Percentiles rank a stretch among this genome's conserved stretches.
phyloP scores from a whole-genome alignment of 179 eudicot genomes.

The Camellia oleifera region DNA sequence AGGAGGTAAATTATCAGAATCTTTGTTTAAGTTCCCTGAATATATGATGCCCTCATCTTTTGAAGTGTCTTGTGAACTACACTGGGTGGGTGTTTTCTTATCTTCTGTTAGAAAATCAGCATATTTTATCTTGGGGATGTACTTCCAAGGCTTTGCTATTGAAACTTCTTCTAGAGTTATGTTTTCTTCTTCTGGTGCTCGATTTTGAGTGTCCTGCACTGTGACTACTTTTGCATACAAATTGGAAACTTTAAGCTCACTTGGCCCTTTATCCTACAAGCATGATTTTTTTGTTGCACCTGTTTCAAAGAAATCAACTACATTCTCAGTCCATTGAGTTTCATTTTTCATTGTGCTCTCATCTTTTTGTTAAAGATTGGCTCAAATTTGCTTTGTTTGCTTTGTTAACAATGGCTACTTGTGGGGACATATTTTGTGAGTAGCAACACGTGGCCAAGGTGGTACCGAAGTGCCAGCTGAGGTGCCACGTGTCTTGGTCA shows the following conservation, averaged over 20 bases:
- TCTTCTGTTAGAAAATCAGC: conserved; percentile 6
- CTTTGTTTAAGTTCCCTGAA: not conserved
- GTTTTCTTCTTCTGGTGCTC: conserved; percentile 9
- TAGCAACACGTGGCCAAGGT: too few relatives aligned
- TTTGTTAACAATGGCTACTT: too few relatives aligned
- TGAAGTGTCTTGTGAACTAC: conserved; percentile 4
- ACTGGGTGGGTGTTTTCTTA: not conserved
- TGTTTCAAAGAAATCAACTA: conserved; percentile 12
- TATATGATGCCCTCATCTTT: not conserved
- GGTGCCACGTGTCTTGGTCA: too few relatives aligned
- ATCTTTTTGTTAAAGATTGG: not conserved
- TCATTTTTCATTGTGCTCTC: conserved; percentile 2
- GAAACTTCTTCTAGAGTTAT: conserved; percentile 8
- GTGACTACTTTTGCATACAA: too few relatives aligned
- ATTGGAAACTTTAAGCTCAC: not conserved
- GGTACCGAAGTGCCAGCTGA: too few relatives aligned
- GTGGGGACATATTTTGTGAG: too few relatives aligned
- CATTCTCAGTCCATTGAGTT: not conserved
- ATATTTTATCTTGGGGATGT: conserved; percentile 2
- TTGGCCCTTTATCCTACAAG: conserved; percentile 6
- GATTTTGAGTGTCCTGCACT: conserved; percentile 14
- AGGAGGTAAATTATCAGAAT: conserved; percentile 5
- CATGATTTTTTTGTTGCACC: conserved; percentile 2
- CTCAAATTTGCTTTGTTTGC: not conserved
- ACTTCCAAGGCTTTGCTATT: conserved; percentile 8